A percentile compares a stretch with the other conserved stretches of the same genome.
Conservation (phyloP, 2,329 filamentous ascomycete species). For the Penicillium sp. region DNA sequence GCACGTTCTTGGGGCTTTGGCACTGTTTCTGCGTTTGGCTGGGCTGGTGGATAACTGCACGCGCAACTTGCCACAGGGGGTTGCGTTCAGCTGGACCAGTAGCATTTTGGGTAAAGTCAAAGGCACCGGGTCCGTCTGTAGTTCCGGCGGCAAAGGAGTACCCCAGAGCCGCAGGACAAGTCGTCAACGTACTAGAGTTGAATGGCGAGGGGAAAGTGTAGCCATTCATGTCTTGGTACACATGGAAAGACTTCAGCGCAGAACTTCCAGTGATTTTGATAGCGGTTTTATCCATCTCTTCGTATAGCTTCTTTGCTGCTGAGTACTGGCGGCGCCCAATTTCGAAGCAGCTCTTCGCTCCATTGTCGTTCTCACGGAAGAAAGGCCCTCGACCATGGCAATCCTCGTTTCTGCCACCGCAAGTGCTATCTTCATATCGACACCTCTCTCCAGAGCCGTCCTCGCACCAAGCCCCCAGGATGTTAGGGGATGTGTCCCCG, state of each 20-base stretch:
- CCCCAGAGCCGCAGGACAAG: constrained; percentile 83
- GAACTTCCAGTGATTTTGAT: constrained; percentile 54
- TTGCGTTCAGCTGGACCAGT: constrained; percentile 68
- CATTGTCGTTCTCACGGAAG: constrained; percentile 45
- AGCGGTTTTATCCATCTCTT: constrained; percentile 47
- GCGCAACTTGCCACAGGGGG: constrained; percentile 77
- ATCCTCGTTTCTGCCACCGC: constrained; percentile 48
- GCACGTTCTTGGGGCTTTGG: constrained; percentile 76
- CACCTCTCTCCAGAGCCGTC: constrained; percentile 65
- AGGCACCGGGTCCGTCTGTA: constrained; percentile 83
- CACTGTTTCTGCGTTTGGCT: constrained; percentile 68
- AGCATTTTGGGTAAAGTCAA: constrained; percentile 90
- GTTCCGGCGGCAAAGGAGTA: constrained; percentile 94
- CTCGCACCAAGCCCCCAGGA: constrained; percentile 84
- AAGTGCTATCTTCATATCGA: constrained; percentile 73
- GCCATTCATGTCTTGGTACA: constrained; percentile 76
- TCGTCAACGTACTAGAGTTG: constrained; percentile 63
- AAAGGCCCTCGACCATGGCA: constrained; percentile 49
- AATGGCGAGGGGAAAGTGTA: constrained; percentile 68
- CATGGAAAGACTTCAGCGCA: constrained; percentile 77
- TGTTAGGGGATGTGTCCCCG: constrained; percentile 86
- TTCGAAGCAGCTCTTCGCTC: constrained; percentile 50
- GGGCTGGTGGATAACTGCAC: constrained; percentile 68
- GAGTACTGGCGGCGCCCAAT: constrained; percentile 48
- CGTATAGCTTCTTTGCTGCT: constrained; percentile 53